A percentile compares a stretch with the other conserved stretches of the same genome.
Conservation (phyloP, 1,139 yeast genomes). For the Ogataea hybrid region DNA sequence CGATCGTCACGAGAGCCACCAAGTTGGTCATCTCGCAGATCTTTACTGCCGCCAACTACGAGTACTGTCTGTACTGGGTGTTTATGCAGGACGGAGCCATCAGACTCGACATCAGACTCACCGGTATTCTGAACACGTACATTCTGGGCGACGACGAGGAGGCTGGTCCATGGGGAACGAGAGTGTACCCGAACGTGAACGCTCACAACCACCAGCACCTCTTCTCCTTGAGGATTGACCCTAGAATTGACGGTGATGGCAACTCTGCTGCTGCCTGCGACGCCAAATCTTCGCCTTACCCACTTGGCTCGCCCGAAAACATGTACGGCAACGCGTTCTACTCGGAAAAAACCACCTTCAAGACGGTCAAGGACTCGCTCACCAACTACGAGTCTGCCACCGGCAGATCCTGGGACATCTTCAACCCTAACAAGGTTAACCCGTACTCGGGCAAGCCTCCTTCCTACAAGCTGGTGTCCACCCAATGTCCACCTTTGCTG, state of each 20-base stretch:
- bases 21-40: conserved; percentile 73
- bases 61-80: conserved; percentile 79
- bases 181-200: conserved; percentile 75
- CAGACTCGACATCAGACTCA: conserved; percentile 72
- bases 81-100: conserved; percentile 83
- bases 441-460: conserved; percentile 73
- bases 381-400: conserved; percentile 61
- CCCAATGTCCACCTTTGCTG: conserved; percentile 68
- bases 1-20: conserved; percentile 73
- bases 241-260: conserved; percentile 76
- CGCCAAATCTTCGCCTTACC: conserved; percentile 56
- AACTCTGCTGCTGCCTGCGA: conserved; percentile 73
- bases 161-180: conserved; percentile 74
- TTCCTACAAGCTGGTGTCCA: conserved; percentile 75
- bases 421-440: conserved; percentile 66
- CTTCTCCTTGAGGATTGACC: conserved; percentile 76
- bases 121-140: conserved; percentile 78
- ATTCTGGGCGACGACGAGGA: conserved; percentile 61
- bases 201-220: conserved; percentile 87
- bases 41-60: conserved; percentile 84
- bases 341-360: conserved; percentile 60
- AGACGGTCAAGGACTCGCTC: conserved; percentile 65
- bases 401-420: conserved; percentile 76
- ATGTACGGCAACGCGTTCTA: conserved; percentile 73
- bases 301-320: conserved; percentile 65